A percentile compares a stretch with the other conserved stretches of the same genome.
Conservation (phyloP, 208 protist genomes). For the Trypanosoma platydactyli region DNA sequence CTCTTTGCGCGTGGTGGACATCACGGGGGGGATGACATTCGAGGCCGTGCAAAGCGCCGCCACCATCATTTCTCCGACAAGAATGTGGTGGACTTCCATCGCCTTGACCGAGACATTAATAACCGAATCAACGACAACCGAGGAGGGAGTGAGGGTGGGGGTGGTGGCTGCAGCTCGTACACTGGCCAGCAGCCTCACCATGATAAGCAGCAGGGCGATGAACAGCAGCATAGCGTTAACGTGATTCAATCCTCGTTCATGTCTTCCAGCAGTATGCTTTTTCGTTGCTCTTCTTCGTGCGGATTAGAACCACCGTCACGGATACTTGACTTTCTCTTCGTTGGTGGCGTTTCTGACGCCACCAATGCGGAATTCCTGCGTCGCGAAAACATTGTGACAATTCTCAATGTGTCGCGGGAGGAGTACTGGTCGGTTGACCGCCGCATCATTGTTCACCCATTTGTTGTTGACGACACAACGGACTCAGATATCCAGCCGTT, state of each 20-base stretch:
- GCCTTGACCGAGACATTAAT: conserved; percentile 2
- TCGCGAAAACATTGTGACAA: conserved; percentile 59
- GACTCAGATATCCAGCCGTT: conserved; percentile 59
- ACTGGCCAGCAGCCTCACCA: neutral
- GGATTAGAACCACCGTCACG: conserved; percentile 42
- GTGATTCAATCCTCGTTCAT: too few species aligned
- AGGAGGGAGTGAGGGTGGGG: neutral
- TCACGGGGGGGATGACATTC: neutral
- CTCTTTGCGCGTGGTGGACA: conserved; percentile 23
- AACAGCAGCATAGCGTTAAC: neutral
- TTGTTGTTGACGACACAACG: conserved; percentile 64
- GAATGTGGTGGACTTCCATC: conserved; percentile 28
- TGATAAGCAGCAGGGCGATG: neutral
- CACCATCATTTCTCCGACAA: conserved; percentile 22
- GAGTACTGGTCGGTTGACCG: conserved; percentile 84
- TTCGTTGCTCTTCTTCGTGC: conserved; percentile 2
- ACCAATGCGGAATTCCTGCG: conserved; percentile 69
- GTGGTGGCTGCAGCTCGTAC: neutral
- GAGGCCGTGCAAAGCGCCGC: neutral
- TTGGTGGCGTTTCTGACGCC: conserved; percentile 76
- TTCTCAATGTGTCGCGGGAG: conserved; percentile 86
- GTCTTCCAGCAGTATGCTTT: neutral
- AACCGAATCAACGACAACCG: neutral
- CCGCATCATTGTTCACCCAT: conserved; percentile 57
- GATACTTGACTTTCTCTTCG: conserved; percentile 80